These are phyloP conservation scores for Zygosaccharomyces pseudobailii DNA, from an alignment of 1,139 yeast genomes.

Conservation along the genomic window DNA sequence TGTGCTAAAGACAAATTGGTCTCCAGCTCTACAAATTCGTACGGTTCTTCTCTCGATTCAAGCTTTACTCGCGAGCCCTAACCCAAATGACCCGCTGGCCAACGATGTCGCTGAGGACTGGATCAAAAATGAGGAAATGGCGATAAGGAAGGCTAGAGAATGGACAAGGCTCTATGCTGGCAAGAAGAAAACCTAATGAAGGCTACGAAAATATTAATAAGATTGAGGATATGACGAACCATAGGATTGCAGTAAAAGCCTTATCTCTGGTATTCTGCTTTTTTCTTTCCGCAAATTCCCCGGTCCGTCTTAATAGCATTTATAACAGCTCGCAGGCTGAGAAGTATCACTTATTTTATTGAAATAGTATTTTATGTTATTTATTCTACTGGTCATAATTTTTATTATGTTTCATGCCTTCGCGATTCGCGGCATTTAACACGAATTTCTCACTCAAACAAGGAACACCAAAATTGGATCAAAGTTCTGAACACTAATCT, in stretches of 20 bases:
- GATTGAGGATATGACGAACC: neutral
- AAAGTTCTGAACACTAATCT: neutral
- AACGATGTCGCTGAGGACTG: conserved; percentile 97
- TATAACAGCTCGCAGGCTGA: neutral
- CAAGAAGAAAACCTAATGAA: neutral
- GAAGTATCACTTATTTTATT: neutral
- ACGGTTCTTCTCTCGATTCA: conserved; percentile 91
- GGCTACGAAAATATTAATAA: neutral
- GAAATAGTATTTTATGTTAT: neutral
- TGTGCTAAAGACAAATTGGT: conserved; percentile 89
- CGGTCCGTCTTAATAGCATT: neutral
- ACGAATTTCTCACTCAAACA: neutral
- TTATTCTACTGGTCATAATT: neutral
- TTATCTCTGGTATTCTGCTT: too few relatives aligned
- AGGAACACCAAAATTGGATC: conserved; percentile 1
- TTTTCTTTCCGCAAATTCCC: neutral
- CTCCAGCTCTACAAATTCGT: conserved; percentile 96
- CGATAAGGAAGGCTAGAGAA: conserved; percentile 76
- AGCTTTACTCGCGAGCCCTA: conserved; percentile 91
- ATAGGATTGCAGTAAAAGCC: too few relatives aligned
- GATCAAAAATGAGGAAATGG: conserved; percentile 79
- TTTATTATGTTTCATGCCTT: neutral
- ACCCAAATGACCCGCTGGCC: conserved; percentile 97
- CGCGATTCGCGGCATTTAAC: conserved; percentile 6
- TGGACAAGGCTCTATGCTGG: conserved; percentile 76